A percentile compares a stretch with the other conserved stretches of the same genome.
These are phyloP conservation scores for Calophaca sinica DNA, from an alignment of 306 rosid species.

Conservation along the genomic window DNA sequence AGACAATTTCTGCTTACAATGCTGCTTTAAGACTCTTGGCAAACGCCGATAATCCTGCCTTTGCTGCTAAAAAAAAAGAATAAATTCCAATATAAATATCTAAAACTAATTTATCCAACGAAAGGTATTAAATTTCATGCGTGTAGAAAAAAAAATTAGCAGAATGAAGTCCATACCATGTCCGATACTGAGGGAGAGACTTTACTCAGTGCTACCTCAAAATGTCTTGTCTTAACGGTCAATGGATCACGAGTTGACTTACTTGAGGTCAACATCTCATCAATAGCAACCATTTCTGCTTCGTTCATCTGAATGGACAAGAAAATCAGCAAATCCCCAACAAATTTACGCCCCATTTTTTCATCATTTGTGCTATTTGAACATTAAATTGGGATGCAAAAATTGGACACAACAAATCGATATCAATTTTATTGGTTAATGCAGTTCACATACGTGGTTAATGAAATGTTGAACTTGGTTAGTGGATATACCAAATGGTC, in stretches of 20 bases:
- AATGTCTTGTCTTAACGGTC: slow-evolving; percentile 49
- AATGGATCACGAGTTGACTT: slow-evolving; percentile 31
- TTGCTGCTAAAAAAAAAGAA: slow-evolving; percentile 51
- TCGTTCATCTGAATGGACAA: slow-evolving; percentile 62
- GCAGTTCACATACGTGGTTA: too few species aligned
- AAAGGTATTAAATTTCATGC: slow-evolving; percentile 9
- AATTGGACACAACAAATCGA: too few species aligned
- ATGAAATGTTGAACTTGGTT: too few species aligned
- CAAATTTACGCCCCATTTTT: not conserved
- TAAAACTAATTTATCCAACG: not conserved
- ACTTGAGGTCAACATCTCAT: slow-evolving; percentile 51
- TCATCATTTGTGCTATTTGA: too few species aligned
- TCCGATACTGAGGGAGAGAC: slow-evolving; percentile 51
- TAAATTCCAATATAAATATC: slow-evolving; percentile 2
- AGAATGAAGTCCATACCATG: slow-evolving; percentile 45
- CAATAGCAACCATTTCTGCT: slow-evolving; percentile 74
- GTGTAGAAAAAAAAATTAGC: not conserved
- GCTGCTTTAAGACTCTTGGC: slow-evolving; percentile 23
- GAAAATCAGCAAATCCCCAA: slow-evolving; percentile 30
- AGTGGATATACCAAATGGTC: too few species aligned
- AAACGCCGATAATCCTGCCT: slow-evolving; percentile 47
- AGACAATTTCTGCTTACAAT: not conserved
- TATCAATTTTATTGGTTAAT: too few species aligned
- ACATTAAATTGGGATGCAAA: too few species aligned
- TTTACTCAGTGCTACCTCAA: slow-evolving; percentile 50